Base-by-base conservation (phyloP, 2,329 filamentous ascomycete genomes). In the Calonectria honghensis region DNA sequence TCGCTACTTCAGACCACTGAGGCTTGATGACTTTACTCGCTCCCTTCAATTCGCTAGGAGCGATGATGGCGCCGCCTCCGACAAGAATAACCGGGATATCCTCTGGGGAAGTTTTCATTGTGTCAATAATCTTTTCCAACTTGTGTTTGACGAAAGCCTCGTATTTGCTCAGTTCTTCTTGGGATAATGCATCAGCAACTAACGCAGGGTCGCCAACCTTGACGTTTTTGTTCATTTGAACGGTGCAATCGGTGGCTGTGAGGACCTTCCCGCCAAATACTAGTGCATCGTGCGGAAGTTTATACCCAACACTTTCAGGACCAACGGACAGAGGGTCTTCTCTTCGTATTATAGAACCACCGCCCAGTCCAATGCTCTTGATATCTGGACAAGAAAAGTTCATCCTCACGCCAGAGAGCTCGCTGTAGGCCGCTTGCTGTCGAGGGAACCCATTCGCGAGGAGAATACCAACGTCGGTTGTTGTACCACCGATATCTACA, bases 401-500 rank as follows among this genome's bases (percentile, higher is more conserved):
- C 84, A 91, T 91, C 10, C 91, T 87, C 2, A 94, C 90, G 0
- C 92, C 92, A 0, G 90, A 90, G 3, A 94, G 85, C 39, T 92
- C 89, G 41, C 90, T 92, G 75, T 91, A 93, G 0, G 91, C 91
- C 6, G 91, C 90, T 65, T 91, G 89, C 80, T 93, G 90, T 39
- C 91, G 87, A 0, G 92, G 93, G 65, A 94, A 92, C 0, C 92
- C 92, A 64, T 90, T 93, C 0, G 89, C 86, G 9, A 92, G 86
- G 4, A 94, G 82, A 0, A 93, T 82, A 0, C 92, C 91, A 14
- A 93, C 90, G 76, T 94, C 92, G 0, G 91, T 90, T 0, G 92
- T 94, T 0, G 92, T 94, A 3, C 92, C 92, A 0, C 92, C 92
- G 68, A 94, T 90, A 78, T 94, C 92, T 2, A 93, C 89, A 0